A percentile compares a stretch with the other conserved stretches of the same genome.
Conservation (phyloP, 2,329 filamentous ascomycete genomes). For the Colletotrichum scovillei region DNA sequence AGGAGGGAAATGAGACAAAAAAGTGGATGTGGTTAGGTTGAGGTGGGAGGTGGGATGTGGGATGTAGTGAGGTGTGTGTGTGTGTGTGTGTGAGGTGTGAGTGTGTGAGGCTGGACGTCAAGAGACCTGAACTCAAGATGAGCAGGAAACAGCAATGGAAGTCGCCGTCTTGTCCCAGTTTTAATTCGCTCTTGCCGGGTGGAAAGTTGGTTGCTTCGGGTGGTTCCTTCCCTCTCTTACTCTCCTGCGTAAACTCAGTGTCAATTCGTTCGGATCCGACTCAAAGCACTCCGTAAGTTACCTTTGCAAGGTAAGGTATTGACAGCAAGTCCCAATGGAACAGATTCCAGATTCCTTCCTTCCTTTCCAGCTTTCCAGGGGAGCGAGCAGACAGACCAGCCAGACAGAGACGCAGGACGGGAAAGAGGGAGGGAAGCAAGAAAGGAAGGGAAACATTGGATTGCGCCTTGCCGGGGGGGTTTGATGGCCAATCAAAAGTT, state of each 20-base stretch:
- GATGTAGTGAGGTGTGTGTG: not conserved
- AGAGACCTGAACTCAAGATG: not conserved
- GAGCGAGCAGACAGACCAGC: not conserved
- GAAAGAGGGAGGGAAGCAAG: conserved; percentile 10
- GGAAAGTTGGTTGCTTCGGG: not conserved
- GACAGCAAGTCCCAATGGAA: not conserved
- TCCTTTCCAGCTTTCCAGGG: not conserved
- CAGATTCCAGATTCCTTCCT: not conserved
- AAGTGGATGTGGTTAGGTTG: conserved; percentile 14
- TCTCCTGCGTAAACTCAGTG: not conserved
- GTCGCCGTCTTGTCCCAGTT: conserved; percentile 22
- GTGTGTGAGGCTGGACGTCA: conserved; percentile 4
- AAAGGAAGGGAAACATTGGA: conserved; percentile 31
- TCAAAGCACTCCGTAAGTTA: not conserved
- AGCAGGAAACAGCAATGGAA: conserved; percentile 12
- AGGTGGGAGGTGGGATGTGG: not conserved
- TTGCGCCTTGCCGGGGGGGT: conserved; percentile 7
- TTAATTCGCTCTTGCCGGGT: conserved; percentile 10
- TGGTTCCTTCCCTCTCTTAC: not conserved
- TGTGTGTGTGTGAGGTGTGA: not conserved
- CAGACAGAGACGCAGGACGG: not conserved
- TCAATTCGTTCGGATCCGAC: not conserved
- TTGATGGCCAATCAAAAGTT: conserved; percentile 8
- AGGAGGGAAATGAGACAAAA: conserved; percentile 19
- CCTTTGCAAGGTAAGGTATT: not conserved